Conservation (phyloP, 2,329 filamentous ascomycete species). For the Biscogniauxia sp. region DNA sequence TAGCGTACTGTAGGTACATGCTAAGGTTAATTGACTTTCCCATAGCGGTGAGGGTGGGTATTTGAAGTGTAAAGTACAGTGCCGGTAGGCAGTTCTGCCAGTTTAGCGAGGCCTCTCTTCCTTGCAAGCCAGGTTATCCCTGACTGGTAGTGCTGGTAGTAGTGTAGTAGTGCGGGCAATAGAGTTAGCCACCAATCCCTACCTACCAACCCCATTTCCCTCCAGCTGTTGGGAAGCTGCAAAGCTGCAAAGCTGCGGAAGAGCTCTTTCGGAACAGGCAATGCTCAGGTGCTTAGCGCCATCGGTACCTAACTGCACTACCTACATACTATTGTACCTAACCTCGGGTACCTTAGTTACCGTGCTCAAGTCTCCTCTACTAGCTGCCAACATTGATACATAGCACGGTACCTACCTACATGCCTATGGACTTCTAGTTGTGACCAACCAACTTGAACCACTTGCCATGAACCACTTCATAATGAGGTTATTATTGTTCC, state of each 20-base stretch:
- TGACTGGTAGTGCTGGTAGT: neutral
- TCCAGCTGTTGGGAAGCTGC: neutral
- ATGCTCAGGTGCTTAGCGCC: neutral
- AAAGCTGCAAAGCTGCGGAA: too few relatives aligned
- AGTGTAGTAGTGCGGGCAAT: too few relatives aligned
- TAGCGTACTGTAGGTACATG: too few relatives aligned
- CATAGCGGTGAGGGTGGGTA: slow-evolving; percentile 1
- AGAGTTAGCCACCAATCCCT: neutral
- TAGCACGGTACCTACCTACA: too few relatives aligned
- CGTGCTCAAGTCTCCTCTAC: too few relatives aligned
- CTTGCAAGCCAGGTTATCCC: neutral
- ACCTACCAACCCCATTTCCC: neutral
- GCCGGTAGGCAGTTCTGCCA: neutral
- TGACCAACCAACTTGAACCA: neutral
- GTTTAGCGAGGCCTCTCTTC: neutral
- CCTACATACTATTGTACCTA: too few relatives aligned
- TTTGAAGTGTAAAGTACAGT: neutral
- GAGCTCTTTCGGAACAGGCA: neutral
- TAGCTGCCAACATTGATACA: too few relatives aligned
- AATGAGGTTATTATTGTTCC: neutral
- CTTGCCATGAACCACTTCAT: neutral
- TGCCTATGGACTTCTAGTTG: too few relatives aligned
- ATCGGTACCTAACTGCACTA: neutral
- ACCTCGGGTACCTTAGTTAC: too few relatives aligned
- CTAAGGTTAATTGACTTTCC: slow-evolving; percentile 7